A percentile compares a stretch with the other conserved stretches of the same genome.
phyloP scores from a whole-genome alignment of 371 early-diverging fungal species.

The Mortierella sp. region DNA sequence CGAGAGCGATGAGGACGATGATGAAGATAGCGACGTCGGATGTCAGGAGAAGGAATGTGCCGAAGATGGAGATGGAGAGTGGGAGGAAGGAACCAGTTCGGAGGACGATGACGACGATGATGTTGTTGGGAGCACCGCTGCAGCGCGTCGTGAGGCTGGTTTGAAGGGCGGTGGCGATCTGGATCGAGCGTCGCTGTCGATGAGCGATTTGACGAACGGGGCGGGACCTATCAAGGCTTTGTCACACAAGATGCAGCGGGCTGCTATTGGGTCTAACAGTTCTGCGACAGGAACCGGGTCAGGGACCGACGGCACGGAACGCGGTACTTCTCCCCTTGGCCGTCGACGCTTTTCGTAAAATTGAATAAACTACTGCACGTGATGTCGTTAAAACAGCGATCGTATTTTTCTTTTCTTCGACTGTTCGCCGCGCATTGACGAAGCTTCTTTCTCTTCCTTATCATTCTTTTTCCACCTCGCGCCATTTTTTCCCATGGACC shows the following conservation, averaged over 20 bases:
- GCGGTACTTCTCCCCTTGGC: background rate
- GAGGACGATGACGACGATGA: constrained; percentile 36
- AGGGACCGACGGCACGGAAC: constrained; percentile 6
- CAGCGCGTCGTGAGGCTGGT: background rate
- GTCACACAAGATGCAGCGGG: background rate
- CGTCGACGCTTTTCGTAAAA: background rate
- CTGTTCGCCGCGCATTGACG: background rate
- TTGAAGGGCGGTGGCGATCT: background rate
- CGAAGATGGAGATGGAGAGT: constrained; percentile 56
- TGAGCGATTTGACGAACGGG: background rate
- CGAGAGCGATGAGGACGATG: constrained; percentile 34
- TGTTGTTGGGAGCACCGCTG: background rate
- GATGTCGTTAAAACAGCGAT: background rate
- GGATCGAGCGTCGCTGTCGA: background rate
- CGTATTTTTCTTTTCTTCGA: background rate
- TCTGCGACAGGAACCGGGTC: constrained; percentile 7
- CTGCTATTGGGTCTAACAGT: background rate
- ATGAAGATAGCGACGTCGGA: constrained; percentile 38
- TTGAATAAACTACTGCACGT: background rate
- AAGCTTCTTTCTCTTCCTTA: background rate
- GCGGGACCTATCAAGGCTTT: background rate
- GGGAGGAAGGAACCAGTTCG: constrained; percentile 44
- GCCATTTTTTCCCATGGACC: constrained; percentile 20
- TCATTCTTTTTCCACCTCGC: background rate
- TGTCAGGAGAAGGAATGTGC: constrained; percentile 34